Base-by-base conservation (phyloP, 202 grass and related monocot species). In the Brachypodium distachyon region DNA sequence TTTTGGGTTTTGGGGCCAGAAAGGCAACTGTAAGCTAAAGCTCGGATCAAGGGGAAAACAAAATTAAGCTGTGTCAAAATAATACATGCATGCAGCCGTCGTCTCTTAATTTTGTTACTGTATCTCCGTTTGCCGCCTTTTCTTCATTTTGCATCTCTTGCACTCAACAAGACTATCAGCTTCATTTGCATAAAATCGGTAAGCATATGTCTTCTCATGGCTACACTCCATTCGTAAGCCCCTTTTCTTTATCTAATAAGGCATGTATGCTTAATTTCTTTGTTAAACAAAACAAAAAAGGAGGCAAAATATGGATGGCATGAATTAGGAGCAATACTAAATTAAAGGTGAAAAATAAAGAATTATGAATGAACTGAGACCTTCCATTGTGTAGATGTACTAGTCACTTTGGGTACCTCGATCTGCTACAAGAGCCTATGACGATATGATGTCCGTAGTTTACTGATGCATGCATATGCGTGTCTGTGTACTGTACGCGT, bases 21-120 rank as follows among this genome's bases (percentile, higher is more conserved):
- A n/a, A 70, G 75, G 73, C 69, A 70, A 82, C 37, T 88, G 76
- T 88, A 88, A 83, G 72, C 75, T 62, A 83, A 83, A 80, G 75
- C 61, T 75, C 21, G 58, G 25, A 82, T 87, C 67, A 74, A 74
- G 36, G 54, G 21, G n/a, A n/a, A 43, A 78, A 76, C 27, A 60
- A 32, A 72, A 37, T 42, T 64, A 70, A 77, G 34, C 68, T 65
- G 68, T 61, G 68, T 68, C 36, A 83, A 54, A 79, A 56, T 73
- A 87, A 69, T 87, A 79, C 50, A 61, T 63, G 52, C 77, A 84
- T 60, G 52, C 77, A 84, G 49, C 41, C 48, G 27, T 63, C 37
- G 14, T 9, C 32, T 43, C 49, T 19, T 36, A 36, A 36, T 6
- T 61, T 56, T 43, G n/a, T n/a, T n/a, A n/a, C n/a, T 43, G 37